phyloP scores from a whole-genome alignment of 2,329 filamentous ascomycete species.

The Gaeumannomyces sp. region DNA sequence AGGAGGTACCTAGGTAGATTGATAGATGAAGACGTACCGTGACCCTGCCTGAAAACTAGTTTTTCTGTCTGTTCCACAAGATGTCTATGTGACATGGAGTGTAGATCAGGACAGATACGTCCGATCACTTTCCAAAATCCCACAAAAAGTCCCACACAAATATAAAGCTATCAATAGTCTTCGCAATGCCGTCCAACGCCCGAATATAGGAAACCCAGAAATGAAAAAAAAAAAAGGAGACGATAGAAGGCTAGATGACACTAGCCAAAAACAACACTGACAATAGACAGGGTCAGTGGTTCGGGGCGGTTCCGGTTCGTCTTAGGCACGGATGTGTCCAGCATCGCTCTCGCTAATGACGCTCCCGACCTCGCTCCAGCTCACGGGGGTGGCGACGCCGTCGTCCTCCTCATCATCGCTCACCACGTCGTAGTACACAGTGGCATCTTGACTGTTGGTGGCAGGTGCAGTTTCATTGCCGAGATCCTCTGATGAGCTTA shows the following conservation, averaged over 20 bases:
- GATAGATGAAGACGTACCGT: neutral
- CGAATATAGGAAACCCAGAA: constrained; percentile 7
- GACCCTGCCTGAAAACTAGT: too few relatives aligned
- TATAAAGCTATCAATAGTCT: neutral
- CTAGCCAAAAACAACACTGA: neutral
- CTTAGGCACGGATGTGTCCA: constrained; percentile 27
- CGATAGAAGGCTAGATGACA: neutral
- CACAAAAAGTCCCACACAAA: neutral
- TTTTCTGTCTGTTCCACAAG: too few relatives aligned
- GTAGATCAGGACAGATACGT: too few relatives aligned
- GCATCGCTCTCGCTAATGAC: constrained; percentile 51
- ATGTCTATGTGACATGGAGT: too few relatives aligned
- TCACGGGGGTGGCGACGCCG: constrained; percentile 52
- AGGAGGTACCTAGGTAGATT: neutral
- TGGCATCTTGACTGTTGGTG: constrained; percentile 28
- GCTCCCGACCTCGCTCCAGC: constrained; percentile 61
- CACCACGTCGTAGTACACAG: constrained; percentile 43
- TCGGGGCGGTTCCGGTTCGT: neutral
- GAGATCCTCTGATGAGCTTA: constrained; percentile 43
- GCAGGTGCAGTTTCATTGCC: constrained; percentile 34
- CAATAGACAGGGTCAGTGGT: neutral
- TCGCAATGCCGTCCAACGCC: neutral
- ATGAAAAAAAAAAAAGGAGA: constrained; percentile 10
- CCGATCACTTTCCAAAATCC: too few relatives aligned
- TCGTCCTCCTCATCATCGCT: constrained; percentile 52